A percentile compares a stretch with the other conserved stretches of the same genome.
Conservation (phyloP, 352 stramenopile species). For the Pythium pyrilobum region DNA sequence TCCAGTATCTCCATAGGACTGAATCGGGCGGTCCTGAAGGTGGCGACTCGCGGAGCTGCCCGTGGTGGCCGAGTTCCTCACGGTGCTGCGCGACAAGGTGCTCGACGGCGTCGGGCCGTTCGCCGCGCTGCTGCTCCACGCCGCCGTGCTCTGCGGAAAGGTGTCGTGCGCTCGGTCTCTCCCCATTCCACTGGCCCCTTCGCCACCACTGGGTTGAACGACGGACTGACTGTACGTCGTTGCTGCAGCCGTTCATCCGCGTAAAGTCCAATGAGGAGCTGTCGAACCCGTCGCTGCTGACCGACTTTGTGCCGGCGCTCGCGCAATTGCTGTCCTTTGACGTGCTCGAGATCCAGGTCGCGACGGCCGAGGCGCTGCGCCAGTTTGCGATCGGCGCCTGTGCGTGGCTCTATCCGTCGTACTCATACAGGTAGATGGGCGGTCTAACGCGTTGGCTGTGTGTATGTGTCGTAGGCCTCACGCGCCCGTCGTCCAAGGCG, state of each 20-base stretch:
- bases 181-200: too few species aligned
- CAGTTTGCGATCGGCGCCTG: constrained; percentile 60
- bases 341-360: constrained; percentile 55
- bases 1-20: not conserved
- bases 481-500: constrained; percentile 15
- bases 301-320: constrained; percentile 42
- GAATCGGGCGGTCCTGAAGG: constrained; percentile 27
- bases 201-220: not conserved
- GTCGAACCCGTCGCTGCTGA: constrained; percentile 45
- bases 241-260: constrained; percentile 53
- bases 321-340: constrained; percentile 55
- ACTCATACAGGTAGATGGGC: too few species aligned
- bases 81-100: constrained; percentile 53
- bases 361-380: constrained; percentile 43
- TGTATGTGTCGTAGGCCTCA: constrained; percentile 25
- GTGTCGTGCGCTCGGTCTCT: too few species aligned
- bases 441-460: too few species aligned
- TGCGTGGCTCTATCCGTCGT: constrained; percentile 20
- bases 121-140: constrained; percentile 29
- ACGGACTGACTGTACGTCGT: not conserved
- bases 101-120: constrained; percentile 40
- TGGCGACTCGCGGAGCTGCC: constrained; percentile 67
- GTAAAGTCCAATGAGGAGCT: constrained; percentile 80
- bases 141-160: constrained; percentile 35
- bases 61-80: constrained; percentile 53